Evolutionary conservation across 805 yeast species (phyloP).

Genomic region (Candida jianshihensis): DNA sequence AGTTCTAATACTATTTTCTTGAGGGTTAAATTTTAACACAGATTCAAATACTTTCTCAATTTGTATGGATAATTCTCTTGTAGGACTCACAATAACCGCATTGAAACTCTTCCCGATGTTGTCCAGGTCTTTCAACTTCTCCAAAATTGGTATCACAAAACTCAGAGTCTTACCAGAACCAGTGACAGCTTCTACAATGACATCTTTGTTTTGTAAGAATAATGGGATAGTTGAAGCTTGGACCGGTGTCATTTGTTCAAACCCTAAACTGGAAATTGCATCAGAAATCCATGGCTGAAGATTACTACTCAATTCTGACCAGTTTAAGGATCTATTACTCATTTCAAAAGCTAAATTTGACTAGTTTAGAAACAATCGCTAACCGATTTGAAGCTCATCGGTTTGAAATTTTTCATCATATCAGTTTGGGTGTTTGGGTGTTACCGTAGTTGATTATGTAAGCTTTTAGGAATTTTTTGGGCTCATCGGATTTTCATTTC

Average conservation of each 20-base stretch:
- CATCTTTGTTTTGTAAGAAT: slow-evolving; percentile 79
- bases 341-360: too few relatives aligned
- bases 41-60: slow-evolving; percentile 59
- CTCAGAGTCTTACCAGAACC: slow-evolving; percentile 99
- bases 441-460: too few relatives aligned
- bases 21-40: slow-evolving; percentile 53
- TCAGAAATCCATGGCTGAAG: slow-evolving; percentile 63
- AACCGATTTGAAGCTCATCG: too few relatives aligned
- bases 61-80: slow-evolving; percentile 64
- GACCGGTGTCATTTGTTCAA: slow-evolving; percentile 85
- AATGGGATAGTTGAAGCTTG: slow-evolving; percentile 93
- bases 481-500: too few relatives aligned
- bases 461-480: too few relatives aligned
- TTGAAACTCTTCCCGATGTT: slow-evolving; percentile 46
- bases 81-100: slow-evolving; percentile 63
- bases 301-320: slow-evolving; percentile 49
- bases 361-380: too few relatives aligned
- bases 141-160: slow-evolving; percentile 75
- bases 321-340: slow-evolving; percentile 41
- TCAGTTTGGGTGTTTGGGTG: too few relatives aligned
- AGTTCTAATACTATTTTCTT: slow-evolving; percentile 38
- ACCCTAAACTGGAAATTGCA: slow-evolving; percentile 72
- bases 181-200: slow-evolving; percentile 94
- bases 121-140: slow-evolving; percentile 37
- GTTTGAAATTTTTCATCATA: too few relatives aligned